Percentiles rank a stretch among this genome's conserved stretches.
These are phyloP conservation scores for Cornus florida DNA, from an alignment of 148 eudicot species.

Conservation along the genomic window DNA sequence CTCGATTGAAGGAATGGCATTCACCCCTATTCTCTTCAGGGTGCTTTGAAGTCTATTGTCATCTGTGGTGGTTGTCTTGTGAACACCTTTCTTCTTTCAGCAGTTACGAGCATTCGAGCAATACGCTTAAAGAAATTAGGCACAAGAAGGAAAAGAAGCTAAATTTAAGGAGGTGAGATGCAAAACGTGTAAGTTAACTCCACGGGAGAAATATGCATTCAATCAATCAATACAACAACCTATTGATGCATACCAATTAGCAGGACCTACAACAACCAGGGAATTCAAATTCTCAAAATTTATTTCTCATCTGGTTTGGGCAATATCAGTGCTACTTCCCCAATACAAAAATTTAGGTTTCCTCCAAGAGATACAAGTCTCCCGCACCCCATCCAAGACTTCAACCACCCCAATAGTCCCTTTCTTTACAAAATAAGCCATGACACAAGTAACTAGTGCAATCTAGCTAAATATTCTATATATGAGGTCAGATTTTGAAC, in stretches of 20 bases:
- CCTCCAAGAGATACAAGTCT: neutral
- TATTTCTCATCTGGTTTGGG: neutral
- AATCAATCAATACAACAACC: neutral
- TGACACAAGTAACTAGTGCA: too few relatives aligned
- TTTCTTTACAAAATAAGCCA: too few relatives aligned
- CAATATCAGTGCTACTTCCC: neutral
- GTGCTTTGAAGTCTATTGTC: conserved; percentile 92
- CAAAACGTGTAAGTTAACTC: neutral
- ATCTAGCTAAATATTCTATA: too few relatives aligned
- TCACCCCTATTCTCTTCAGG: conserved; percentile 88
- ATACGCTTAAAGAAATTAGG: neutral
- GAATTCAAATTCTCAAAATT: neutral
- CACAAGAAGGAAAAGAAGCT: neutral
- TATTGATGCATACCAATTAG: neutral
- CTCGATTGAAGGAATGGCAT: conserved; percentile 78
- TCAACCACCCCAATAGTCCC: neutral
- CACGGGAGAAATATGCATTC: neutral
- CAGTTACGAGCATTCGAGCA: neutral
- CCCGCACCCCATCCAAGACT: neutral
- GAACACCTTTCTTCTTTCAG: conserved; percentile 97
- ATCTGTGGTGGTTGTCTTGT: conserved; percentile 85
- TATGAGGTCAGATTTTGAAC: too few relatives aligned
- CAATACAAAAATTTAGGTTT: neutral
- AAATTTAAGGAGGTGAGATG: neutral
- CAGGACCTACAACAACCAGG: neutral